A percentile compares a stretch with the other conserved stretches of the same genome.
Conservation (phyloP, 1,284 basidiomycete genomes). For the Leucoagaricus sp. region DNA sequence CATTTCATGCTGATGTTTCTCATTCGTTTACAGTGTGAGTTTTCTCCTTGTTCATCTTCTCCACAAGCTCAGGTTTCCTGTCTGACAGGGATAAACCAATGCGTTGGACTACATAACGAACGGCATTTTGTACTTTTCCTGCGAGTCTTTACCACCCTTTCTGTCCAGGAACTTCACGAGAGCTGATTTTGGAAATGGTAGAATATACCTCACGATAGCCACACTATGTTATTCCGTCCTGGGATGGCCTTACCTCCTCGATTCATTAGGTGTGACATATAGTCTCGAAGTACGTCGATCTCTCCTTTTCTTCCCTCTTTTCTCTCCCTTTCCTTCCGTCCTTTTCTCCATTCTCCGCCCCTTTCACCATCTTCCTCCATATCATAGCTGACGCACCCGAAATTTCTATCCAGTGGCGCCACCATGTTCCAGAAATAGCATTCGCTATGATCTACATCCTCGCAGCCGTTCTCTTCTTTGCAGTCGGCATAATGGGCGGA, state of each 20-base stretch:
- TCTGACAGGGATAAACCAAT: slow-evolving; percentile 90
- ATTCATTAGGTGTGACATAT: slow-evolving; percentile 57
- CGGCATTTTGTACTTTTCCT: slow-evolving; percentile 96
- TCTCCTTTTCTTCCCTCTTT: no score
- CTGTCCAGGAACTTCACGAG: no score
- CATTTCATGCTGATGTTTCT: slow-evolving; percentile 11
- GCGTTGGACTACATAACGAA: slow-evolving; percentile 94
- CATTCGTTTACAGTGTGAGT: slow-evolving; percentile 43
- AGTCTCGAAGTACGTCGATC: slow-evolving; percentile 35
- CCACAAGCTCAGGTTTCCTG: neutral
- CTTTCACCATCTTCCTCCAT: neutral
- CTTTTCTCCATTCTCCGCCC: no score
- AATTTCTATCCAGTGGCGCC: slow-evolving; percentile 54
- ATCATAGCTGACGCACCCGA: slow-evolving; percentile 7
- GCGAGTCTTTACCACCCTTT: slow-evolving; percentile 41
- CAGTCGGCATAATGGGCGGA: slow-evolving; percentile 76
- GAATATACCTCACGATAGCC: slow-evolving; percentile 71
- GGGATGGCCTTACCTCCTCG: slow-evolving; percentile 59
- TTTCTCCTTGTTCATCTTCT: neutral
- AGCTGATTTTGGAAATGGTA: no score
- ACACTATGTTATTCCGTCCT: slow-evolving; percentile 58
- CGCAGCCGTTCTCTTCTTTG: slow-evolving; percentile 71
- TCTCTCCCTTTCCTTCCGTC: no score
- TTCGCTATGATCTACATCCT: slow-evolving; percentile 84
- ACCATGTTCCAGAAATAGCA: slow-evolving; percentile 64